A percentile compares a stretch with the other conserved stretches of the same genome.
These are phyloP conservation scores for Chalaropsis ovoidea DNA, from an alignment of 2,329 filamentous ascomycete species.

Conservation along the genomic window DNA sequence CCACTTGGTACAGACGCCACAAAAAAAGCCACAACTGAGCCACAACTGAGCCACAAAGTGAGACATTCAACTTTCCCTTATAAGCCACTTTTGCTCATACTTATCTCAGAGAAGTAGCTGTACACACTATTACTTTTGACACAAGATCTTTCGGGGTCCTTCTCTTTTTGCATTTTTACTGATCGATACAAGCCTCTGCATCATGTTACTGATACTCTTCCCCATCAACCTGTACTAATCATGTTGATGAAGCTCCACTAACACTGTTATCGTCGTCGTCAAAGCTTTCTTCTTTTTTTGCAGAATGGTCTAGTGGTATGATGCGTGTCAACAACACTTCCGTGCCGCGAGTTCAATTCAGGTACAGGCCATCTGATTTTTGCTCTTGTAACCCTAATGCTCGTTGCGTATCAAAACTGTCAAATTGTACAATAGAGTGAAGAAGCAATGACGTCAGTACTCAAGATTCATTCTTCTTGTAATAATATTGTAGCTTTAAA, in stretches of 20 bases:
- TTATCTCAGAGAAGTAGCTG: slow-evolving; percentile 2
- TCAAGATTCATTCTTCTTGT: too few relatives aligned
- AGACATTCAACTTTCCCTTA: neutral
- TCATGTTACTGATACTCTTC: too few relatives aligned
- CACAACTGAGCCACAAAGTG: neutral
- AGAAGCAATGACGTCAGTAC: too few relatives aligned
- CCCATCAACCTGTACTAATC: too few relatives aligned
- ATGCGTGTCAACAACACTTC: neutral
- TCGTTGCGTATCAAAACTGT: too few relatives aligned
- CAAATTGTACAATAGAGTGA: too few relatives aligned
- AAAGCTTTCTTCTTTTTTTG: neutral
- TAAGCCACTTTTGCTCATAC: neutral
- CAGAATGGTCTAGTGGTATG: neutral
- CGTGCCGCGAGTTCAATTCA: neutral
- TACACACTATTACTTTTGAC: neutral
- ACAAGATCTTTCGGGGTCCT: neutral
- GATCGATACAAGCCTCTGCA: too few relatives aligned
- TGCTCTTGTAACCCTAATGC: neutral
- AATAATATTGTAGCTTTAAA: too few relatives aligned
- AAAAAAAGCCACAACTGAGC: neutral
- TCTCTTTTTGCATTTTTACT: too few relatives aligned
- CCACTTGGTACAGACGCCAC: neutral
- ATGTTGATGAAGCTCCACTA: too few relatives aligned
- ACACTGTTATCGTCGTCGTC: neutral
- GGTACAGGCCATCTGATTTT: neutral